Evolutionary conservation across 2,329 filamentous ascomycete genomes (phyloP).

Genomic region (Calcarisporium arbuscula): DNA sequence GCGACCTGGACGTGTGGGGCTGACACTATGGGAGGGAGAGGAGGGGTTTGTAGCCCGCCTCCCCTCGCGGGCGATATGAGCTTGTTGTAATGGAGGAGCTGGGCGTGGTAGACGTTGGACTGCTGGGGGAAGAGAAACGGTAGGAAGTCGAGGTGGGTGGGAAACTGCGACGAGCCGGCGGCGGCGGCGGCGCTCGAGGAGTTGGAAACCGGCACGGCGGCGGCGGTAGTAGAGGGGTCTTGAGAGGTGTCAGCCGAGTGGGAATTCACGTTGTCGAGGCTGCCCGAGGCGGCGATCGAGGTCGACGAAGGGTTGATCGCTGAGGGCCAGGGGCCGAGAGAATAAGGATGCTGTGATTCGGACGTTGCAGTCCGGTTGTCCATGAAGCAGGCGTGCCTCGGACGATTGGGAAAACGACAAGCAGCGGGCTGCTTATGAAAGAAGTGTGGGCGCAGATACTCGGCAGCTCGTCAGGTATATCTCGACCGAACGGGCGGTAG

Average conservation of each 20-base stretch:
- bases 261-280: constrained; percentile 18
- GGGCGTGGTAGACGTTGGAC: constrained; percentile 52
- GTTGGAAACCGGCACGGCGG: too few relatives aligned
- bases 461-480: too few relatives aligned
- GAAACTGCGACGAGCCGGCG: constrained; percentile 24
- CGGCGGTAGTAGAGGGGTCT: constrained; percentile 17
- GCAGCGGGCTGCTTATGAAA: constrained; percentile 13
- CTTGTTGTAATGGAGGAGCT: constrained; percentile 60
- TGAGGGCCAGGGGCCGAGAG: constrained; percentile 24
- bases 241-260: constrained; percentile 24
- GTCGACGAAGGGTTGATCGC: constrained; percentile 19
- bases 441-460: too few relatives aligned
- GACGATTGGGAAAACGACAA: constrained; percentile 1
- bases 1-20: constrained; percentile 50
- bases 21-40: constrained; percentile 49
- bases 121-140: constrained; percentile 55
- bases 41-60: constrained; percentile 48
- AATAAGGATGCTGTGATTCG: constrained; percentile 32
- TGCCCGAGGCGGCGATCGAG: constrained; percentile 17
- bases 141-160: constrained; percentile 45
- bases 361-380: constrained; percentile 30
- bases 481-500: too few relatives aligned
- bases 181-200: constrained; percentile 16
- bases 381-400: constrained; percentile 26
- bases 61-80: constrained; percentile 53